Evolutionary conservation across 257 asterid genomes (phyloP).

Genomic region (Ballota nigra): DNA sequence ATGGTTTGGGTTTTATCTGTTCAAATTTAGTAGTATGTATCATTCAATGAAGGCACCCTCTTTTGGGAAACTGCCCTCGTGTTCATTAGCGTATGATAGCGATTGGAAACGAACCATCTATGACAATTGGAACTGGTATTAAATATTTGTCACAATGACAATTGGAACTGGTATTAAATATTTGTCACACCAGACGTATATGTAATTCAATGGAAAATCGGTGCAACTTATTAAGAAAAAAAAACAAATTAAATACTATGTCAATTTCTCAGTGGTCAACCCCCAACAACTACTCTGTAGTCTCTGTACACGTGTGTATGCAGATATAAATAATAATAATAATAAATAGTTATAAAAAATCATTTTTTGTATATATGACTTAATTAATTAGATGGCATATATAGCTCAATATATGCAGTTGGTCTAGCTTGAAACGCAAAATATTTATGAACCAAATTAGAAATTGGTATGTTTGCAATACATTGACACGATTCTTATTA

Average conservation of each 20-base stretch:
- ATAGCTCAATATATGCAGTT: not conserved
- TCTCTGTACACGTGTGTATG: not conserved
- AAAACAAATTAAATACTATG: too few relatives aligned
- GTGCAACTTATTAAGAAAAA: too few relatives aligned
- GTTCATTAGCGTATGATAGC: not conserved
- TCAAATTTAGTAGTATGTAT: too few relatives aligned
- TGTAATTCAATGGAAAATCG: too few relatives aligned
- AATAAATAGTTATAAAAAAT: not conserved
- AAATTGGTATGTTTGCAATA: too few relatives aligned
- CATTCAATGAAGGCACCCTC: too few relatives aligned
- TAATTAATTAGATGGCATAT: not conserved
- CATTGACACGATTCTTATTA: too few relatives aligned
- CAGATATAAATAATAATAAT: not conserved
- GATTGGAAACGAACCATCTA: not conserved
- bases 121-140: not conserved
- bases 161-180: too few relatives aligned
- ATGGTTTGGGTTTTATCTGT: too few relatives aligned
- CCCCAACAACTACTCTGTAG: not conserved
- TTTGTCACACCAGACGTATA: too few relatives aligned
- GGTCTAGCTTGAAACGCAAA: not conserved
- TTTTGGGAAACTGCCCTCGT: not conserved
- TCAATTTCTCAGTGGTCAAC: not conserved
- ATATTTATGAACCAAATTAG: too few relatives aligned
- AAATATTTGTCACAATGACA: constrained; percentile 12
- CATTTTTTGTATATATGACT: not conserved